A percentile compares a stretch with the other conserved stretches of the same genome.
These are phyloP conservation scores for Mollisia scopiformis DNA, from an alignment of 2,329 filamentous ascomycete species.

Conservation along the genomic window DNA sequence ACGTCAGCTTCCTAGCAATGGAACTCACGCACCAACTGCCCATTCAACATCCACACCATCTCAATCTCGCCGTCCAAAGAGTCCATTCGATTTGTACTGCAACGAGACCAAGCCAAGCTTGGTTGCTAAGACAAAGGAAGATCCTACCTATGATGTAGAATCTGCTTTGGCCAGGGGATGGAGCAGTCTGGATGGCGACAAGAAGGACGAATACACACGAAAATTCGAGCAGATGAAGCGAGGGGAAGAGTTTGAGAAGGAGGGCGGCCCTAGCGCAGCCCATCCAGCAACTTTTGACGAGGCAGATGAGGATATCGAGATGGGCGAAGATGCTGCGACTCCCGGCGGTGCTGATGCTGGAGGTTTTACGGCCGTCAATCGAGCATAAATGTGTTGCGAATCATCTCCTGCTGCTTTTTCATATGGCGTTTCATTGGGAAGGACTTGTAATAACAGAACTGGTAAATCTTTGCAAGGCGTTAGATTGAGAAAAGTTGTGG, in stretches of 20 bases:
- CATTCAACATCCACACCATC: slow-evolving; percentile 13
- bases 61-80: slow-evolving; percentile 23
- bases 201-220: slow-evolving; percentile 25
- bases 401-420: not conserved
- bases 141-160: slow-evolving; percentile 33
- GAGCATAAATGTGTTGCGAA: not conserved
- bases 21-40: slow-evolving; percentile 9
- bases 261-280: slow-evolving; percentile 20
- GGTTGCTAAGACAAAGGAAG: slow-evolving; percentile 24
- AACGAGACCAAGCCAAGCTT: slow-evolving; percentile 31
- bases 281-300: slow-evolving; percentile 22
- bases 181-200: slow-evolving; percentile 26
- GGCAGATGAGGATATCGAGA: slow-evolving; percentile 37
- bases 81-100: slow-evolving; percentile 35
- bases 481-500: not conserved
- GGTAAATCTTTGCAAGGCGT: not conserved
- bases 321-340: slow-evolving; percentile 34
- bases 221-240: slow-evolving; percentile 36
- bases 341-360: slow-evolving; percentile 17
- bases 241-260: slow-evolving; percentile 26
- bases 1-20: slow-evolving; percentile 40
- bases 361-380: slow-evolving; percentile 38
- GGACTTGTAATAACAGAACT: not conserved
- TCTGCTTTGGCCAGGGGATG: slow-evolving; percentile 31
- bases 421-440: not conserved